These are phyloP conservation scores for Gentiana dahurica DNA, from an alignment of 257 asterid species.

Conservation along the genomic window DNA sequence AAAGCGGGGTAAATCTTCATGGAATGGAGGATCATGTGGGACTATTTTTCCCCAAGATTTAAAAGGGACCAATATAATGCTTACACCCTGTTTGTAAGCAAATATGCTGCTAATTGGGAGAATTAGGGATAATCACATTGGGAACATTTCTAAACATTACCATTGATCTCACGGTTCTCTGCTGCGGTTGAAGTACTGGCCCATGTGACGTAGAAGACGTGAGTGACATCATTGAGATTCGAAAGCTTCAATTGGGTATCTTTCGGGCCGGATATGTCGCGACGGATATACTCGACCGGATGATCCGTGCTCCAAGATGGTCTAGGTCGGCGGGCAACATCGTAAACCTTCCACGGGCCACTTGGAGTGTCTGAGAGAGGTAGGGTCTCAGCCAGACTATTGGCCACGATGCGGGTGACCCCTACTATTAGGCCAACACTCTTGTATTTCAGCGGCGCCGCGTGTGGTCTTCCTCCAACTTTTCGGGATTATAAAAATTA, in stretches of 20 bases:
- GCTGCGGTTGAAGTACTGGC: conserved; percentile 42
- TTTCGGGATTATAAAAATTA: too few species aligned
- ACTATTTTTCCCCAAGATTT: conserved; percentile 30
- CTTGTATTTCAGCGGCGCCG: conserved; percentile 40
- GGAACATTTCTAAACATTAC: conserved; percentile 61
- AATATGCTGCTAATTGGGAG: conserved; percentile 57
- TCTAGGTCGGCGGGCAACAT: conserved; percentile 41
- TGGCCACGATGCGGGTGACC: conserved; percentile 86
- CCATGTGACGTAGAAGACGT: conserved; percentile 82
- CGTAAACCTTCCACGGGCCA: conserved; percentile 95
- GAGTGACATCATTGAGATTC: conserved; percentile 50
- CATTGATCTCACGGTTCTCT: conserved; percentile 60
- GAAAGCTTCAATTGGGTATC: conserved; percentile 31
- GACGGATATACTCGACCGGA: conserved; percentile 59
- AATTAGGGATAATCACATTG: conserved; percentile 45
- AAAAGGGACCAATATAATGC: conserved; percentile 34
- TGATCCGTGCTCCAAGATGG: conserved; percentile 60
- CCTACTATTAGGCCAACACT: conserved; percentile 77
- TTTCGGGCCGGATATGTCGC: conserved; percentile 46
- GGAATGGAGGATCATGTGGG: too few species aligned
- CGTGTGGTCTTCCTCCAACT: too few species aligned
- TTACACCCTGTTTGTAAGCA: conserved; percentile 32
- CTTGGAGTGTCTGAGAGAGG: conserved; percentile 92
- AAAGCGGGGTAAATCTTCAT: too few species aligned
- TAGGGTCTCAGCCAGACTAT: conserved; percentile 86